phyloP scores from a whole-genome alignment of 2,329 filamentous ascomycete genomes.

The Achaetomium macrosporum region DNA sequence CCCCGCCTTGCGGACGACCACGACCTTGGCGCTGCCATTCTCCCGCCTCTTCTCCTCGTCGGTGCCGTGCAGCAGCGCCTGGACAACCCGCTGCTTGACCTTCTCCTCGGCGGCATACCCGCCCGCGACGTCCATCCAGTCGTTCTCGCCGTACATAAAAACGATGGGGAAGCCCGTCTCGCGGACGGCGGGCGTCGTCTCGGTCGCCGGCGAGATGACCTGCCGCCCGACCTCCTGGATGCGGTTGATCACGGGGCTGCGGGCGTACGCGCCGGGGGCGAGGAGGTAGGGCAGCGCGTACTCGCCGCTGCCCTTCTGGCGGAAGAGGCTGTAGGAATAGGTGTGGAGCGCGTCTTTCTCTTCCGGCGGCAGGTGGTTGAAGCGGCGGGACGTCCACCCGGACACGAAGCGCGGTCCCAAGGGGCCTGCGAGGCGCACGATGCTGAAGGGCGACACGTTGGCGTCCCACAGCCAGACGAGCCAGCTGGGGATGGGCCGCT shows the following conservation, averaged over 20 bases:
- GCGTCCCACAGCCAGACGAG: constrained; percentile 92
- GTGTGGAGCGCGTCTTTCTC: constrained; percentile 84
- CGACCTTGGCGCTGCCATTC: constrained; percentile 74
- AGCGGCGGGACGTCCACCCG: constrained; percentile 88
- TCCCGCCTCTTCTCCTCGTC: constrained; percentile 65
- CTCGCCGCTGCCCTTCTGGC: constrained; percentile 85
- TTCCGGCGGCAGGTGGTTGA: constrained; percentile 74
- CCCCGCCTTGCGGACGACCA: constrained; percentile 61
- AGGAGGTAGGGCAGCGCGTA: constrained; percentile 91
- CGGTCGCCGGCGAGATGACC: constrained; percentile 34
- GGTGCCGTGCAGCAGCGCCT: constrained; percentile 55
- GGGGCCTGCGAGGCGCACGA: constrained; percentile 83
- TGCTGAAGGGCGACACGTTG: constrained; percentile 89
- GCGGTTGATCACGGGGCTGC: constrained; percentile 77
- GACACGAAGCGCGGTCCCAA: constrained; percentile 88
- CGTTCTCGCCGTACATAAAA: constrained; percentile 94
- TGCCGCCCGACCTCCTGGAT: constrained; percentile 86
- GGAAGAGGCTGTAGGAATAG: constrained; percentile 92
- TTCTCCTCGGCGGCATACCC: constrained; percentile 76
- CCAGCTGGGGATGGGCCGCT: constrained; percentile 71
- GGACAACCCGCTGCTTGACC: constrained; percentile 61
- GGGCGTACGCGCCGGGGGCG: constrained; percentile 86
- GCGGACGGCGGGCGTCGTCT: constrained; percentile 28
- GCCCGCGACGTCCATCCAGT: constrained; percentile 96
- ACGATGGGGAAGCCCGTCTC: constrained; percentile 74